Evolutionary conservation across 1,284 basidiomycete genomes (phyloP).

Genomic region (Fistulinella staudtii): DNA sequence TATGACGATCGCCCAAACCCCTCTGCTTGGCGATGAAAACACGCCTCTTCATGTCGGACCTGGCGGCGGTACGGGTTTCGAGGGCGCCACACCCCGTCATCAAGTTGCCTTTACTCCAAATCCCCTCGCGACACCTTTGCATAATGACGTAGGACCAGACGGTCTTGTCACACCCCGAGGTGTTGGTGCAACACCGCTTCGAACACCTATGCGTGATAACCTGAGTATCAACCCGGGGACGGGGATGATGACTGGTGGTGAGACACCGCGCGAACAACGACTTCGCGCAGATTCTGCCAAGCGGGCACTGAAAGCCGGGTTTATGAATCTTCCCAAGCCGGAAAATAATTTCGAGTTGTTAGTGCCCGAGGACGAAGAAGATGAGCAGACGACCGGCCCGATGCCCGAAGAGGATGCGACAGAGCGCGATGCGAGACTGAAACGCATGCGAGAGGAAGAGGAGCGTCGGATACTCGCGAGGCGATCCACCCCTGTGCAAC

Average conservation of each 20-base stretch:
- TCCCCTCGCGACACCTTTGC: slow-evolving; percentile 84
- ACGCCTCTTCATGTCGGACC: slow-evolving; percentile 79
- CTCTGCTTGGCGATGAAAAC: slow-evolving; percentile 94
- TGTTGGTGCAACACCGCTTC: slow-evolving; percentile 70
- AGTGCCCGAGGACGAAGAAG: slow-evolving; percentile 82
- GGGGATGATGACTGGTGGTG: slow-evolving; percentile 52
- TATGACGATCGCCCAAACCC: slow-evolving; percentile 90
- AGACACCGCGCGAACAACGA: slow-evolving; percentile 75
- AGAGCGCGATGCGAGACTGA: slow-evolving; percentile 82
- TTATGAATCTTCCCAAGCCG: slow-evolving; percentile 83
- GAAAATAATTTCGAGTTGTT: slow-evolving; percentile 98
- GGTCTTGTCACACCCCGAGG: slow-evolving; percentile 65
- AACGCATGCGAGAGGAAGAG: slow-evolving; percentile 70
- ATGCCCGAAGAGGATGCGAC: slow-evolving; percentile 84
- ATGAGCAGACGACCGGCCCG: slow-evolving; percentile 41
- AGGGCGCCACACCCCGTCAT: slow-evolving; percentile 87
- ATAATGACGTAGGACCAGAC: slow-evolving; percentile 40
- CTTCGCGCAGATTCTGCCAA: slow-evolving; percentile 61
- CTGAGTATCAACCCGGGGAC: slow-evolving; percentile 82
- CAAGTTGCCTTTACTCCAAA: slow-evolving; percentile 91
- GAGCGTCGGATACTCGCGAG: slow-evolving; percentile 76
- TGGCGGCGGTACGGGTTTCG: slow-evolving; percentile 82
- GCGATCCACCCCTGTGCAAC: slow-evolving; percentile 80
- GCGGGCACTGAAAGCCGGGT: slow-evolving; percentile 75
- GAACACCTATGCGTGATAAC: slow-evolving; percentile 90